These are phyloP conservation scores for Aspergillus steynii DNA, from an alignment of 495 filamentous ascomycete species.

Conservation along the genomic window DNA sequence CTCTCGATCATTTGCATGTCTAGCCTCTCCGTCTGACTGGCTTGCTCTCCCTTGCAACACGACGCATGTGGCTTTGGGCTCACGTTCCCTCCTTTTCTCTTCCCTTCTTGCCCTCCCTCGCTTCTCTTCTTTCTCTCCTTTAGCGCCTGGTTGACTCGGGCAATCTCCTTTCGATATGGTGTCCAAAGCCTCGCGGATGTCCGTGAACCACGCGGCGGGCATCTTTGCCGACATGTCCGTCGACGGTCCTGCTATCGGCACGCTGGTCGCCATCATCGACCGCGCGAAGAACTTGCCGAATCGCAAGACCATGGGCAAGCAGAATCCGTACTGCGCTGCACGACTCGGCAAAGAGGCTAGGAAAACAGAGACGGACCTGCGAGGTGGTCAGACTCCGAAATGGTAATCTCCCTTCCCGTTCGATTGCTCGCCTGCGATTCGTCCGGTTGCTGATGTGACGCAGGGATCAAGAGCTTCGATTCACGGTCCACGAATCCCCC, in stretches of 20 bases:
- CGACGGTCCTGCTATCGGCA: conserved; percentile 93
- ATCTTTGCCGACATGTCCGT: conserved; percentile 95
- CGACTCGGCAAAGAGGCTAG: conserved; percentile 95
- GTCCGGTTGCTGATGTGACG: conserved; percentile 9
- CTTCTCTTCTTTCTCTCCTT: conserved; percentile 13
- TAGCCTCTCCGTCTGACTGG: not conserved
- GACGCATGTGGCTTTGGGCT: not conserved
- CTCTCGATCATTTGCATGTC: not conserved
- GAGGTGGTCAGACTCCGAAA: conserved; percentile 92
- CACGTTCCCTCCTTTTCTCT: conserved; percentile 15
- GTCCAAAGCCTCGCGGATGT: conserved; percentile 33
- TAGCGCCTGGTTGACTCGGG: not conserved
- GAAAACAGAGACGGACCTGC: conserved; percentile 91
- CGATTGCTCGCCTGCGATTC: not conserved
- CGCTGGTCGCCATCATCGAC: conserved; percentile 88
- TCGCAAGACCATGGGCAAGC: conserved; percentile 94
- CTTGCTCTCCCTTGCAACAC: not conserved
- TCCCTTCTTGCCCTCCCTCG: conserved; percentile 19
- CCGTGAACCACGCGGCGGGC: conserved; percentile 75
- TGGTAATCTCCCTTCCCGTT: conserved; percentile 57
- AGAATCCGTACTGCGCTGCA: conserved; percentile 95
- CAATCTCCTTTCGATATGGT: conserved; percentile 25
- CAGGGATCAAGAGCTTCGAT: conserved; percentile 98
- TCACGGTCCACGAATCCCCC: conserved; percentile 91
- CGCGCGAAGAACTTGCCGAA: conserved; percentile 95